phyloP scores from a whole-genome alignment of 2,329 filamentous ascomycete genomes.

The Eurotiales sp. region DNA sequence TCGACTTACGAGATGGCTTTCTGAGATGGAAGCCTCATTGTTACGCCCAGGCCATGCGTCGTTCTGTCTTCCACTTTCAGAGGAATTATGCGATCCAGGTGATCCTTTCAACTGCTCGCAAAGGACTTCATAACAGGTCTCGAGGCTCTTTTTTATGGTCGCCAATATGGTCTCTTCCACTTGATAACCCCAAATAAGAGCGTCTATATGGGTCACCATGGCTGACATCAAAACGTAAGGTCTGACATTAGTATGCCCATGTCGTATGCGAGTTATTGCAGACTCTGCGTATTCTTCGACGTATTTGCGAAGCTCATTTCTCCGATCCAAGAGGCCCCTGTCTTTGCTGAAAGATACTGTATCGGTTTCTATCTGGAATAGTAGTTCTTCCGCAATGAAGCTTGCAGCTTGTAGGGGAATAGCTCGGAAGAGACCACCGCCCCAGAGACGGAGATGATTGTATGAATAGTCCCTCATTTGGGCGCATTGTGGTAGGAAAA shows the following conservation, averaged over 20 bases:
- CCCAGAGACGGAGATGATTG: background rate
- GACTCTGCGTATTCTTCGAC: background rate
- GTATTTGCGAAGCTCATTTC: background rate
- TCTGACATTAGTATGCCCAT: slow-evolving; percentile 1
- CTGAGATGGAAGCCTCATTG: background rate
- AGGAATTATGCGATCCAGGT: background rate
- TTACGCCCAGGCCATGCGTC: background rate
- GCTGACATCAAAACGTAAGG: slow-evolving; percentile 1
- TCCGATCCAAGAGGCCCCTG: background rate
- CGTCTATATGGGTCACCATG: background rate
- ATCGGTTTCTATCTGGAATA: background rate
- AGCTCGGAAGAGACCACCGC: slow-evolving; percentile 1
- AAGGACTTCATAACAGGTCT: slow-evolving; percentile 3
- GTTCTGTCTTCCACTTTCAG: background rate
- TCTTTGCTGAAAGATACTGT: background rate
- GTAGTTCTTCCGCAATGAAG: slow-evolving; percentile 1
- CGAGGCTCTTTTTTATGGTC: background rate
- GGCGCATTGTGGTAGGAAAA: background rate
- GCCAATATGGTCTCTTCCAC: background rate
- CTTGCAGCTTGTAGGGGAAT: background rate
- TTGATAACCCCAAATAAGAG: background rate
- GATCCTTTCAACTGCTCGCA: background rate
- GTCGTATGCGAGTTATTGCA: background rate
- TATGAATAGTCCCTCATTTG: slow-evolving; percentile 1
- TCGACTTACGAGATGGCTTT: background rate